phyloP scores from a whole-genome alignment of 2,329 filamentous ascomycete genomes.

The Sarocladium kiliense region DNA sequence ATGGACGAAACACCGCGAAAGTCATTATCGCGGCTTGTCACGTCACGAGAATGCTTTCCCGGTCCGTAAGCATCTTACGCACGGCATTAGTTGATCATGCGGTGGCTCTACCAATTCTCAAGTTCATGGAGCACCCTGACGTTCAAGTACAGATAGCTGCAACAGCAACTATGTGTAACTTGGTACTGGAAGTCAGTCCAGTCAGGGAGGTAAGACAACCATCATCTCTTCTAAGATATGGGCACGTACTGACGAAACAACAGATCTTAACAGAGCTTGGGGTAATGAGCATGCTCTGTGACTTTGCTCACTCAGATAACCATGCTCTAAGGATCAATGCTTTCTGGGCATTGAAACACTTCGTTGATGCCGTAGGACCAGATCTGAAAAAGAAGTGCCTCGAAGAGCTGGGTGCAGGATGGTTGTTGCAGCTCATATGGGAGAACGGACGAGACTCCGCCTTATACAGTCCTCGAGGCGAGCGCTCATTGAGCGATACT shows the following conservation, averaged over 20 bases:
- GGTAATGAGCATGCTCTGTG: slow-evolving; percentile 71
- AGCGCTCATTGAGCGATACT: slow-evolving; percentile 27
- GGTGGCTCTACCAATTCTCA: slow-evolving; percentile 71
- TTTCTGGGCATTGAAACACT: slow-evolving; percentile 89
- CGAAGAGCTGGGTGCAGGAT: slow-evolving; percentile 70
- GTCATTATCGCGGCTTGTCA: slow-evolving; percentile 85
- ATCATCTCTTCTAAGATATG: not conserved
- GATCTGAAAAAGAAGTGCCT: slow-evolving; percentile 73
- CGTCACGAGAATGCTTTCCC: slow-evolving; percentile 72
- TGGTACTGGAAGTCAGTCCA: slow-evolving; percentile 84
- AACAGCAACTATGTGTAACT: slow-evolving; percentile 77
- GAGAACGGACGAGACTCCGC: slow-evolving; percentile 53
- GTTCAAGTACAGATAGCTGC: slow-evolving; percentile 81
- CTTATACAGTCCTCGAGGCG: slow-evolving; percentile 32
- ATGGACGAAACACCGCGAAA: slow-evolving; percentile 67
- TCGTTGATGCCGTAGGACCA: slow-evolving; percentile 67
- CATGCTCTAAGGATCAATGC: slow-evolving; percentile 78
- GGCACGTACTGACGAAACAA: not conserved
- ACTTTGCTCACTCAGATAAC: slow-evolving; percentile 77
- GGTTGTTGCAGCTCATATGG: slow-evolving; percentile 75
- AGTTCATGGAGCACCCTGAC: slow-evolving; percentile 68
- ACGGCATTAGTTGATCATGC: slow-evolving; percentile 85
- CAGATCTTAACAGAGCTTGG: slow-evolving; percentile 69
- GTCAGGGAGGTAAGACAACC: slow-evolving; percentile 69
- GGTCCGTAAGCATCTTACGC: slow-evolving; percentile 77